A percentile compares a stretch with the other conserved stretches of the same genome.
Conservation (phyloP, 139 green algal genomes). For the Tetradesmus lagerheimii region DNA sequence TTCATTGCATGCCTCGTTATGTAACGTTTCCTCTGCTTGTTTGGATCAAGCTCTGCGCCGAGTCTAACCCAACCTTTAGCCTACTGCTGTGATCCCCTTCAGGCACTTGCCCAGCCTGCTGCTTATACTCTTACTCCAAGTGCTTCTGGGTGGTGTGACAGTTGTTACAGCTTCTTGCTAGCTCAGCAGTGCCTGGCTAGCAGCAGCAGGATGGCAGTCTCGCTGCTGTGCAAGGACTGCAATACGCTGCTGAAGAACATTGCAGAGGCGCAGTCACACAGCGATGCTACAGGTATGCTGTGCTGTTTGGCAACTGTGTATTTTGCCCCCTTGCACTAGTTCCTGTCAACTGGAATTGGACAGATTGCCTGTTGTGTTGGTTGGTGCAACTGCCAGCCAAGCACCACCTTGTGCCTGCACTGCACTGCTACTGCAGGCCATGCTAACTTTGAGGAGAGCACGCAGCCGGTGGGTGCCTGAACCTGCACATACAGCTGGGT, state of each 20-base stretch:
- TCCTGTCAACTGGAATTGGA: too few relatives aligned
- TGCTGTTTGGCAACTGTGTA: too few relatives aligned
- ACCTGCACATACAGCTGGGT: background rate
- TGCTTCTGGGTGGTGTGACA: background rate
- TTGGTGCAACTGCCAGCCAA: background rate
- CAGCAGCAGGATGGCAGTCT: conserved; percentile 40
- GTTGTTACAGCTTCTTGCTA: background rate
- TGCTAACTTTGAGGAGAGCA: conserved; percentile 86
- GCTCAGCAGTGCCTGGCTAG: background rate
- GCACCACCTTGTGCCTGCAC: background rate
- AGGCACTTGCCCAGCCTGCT: background rate
- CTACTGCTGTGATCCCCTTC: background rate
- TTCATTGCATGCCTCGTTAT: background rate
- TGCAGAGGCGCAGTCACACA: conserved; percentile 82
- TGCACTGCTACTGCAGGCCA: conserved; percentile 65
- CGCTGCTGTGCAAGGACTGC: conserved; percentile 58
- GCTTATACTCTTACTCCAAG: too few relatives aligned
- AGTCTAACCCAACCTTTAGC: background rate
- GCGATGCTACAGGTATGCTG: conserved; percentile 56
- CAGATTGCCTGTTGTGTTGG: background rate
- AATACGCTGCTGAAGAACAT: conserved; percentile 66
- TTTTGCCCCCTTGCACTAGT: too few relatives aligned
- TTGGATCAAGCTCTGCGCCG: background rate
- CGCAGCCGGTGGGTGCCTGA: conserved; percentile 59
- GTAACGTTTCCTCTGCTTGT: background rate